These are phyloP conservation scores for Fagus sylvatica DNA, from an alignment of 306 rosid species.

Conservation along the genomic window DNA sequence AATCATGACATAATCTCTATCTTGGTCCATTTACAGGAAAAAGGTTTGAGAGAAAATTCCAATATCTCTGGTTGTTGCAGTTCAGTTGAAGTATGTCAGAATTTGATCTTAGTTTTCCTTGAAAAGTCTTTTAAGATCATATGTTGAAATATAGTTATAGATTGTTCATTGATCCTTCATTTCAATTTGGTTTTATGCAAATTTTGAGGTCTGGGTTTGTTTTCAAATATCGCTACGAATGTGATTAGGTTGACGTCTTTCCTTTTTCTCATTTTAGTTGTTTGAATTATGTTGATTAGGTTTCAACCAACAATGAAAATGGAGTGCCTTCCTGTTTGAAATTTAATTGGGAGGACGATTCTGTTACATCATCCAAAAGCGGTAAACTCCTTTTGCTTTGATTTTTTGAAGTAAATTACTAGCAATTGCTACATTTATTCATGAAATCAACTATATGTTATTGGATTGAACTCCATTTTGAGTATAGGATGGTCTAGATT, in stretches of 20 bases:
- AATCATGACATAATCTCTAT: not conserved
- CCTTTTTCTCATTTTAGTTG: not conserved
- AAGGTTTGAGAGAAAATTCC: slow-evolving; percentile 37
- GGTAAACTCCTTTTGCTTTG: slow-evolving; percentile 22
- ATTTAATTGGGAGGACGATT: slow-evolving; percentile 25
- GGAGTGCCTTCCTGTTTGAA: slow-evolving; percentile 23
- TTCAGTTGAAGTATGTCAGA: slow-evolving; percentile 35
- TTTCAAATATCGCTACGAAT: not conserved
- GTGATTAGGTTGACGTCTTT: not conserved
- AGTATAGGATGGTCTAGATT: not conserved
- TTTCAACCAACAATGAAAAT: slow-evolving; percentile 33
- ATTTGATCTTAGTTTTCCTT: not conserved
- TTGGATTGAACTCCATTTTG: slow-evolving; percentile 7
- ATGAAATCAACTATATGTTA: too few species aligned
- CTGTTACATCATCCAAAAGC: slow-evolving; percentile 26
- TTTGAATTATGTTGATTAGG: slow-evolving; percentile 30
- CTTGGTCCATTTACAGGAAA: slow-evolving; percentile 29
- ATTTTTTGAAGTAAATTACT: not conserved
- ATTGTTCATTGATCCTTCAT: not conserved
- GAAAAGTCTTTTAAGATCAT: not conserved
- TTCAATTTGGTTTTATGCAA: not conserved
- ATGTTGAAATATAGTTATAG: not conserved
- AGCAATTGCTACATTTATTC: not conserved
- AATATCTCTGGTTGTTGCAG: slow-evolving; percentile 17
- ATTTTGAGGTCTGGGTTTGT: not conserved